Base-by-base conservation (phyloP, 768 basidiomycete species). In the Phanerochaete carnosa region DNA sequence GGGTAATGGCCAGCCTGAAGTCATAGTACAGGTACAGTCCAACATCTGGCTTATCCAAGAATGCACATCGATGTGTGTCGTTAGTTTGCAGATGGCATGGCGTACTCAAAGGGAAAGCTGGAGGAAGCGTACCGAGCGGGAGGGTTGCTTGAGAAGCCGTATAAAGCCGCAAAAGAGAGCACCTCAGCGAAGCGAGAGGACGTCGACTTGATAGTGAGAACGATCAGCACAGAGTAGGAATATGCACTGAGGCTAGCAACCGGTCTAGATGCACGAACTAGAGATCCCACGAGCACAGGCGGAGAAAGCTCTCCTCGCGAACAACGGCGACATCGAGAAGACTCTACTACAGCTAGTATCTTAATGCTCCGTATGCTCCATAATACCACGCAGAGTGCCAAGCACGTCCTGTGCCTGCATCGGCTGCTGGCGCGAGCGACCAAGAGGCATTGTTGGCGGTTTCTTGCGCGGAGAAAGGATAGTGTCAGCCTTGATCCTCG, bases 91-190 rank as follows among this genome's bases (percentile, higher is more conserved):
- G 88, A 90, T 67, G 88, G 88, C 7, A 81, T 81, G 55, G 79
- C 86, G 9, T 90, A 88, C 66, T 83, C 83, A 26, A 90, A 89
- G 69, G 76, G 78, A 55, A 85, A 83, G 68, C 76, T 90, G 73
- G 86, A 87, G 63, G 85, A 87, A 57, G 86, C 84, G 8, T 85
- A 83, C 66, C 78, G 79, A 19, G 60, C 76, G n/a, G 80, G 84
- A 7, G 61, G 61, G 3, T 69, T 87, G 49, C 76, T 89, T 37
- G 86, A 88, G 45, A 85, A 81, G 62, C 72, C 80, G 0, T 79
- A 70, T 19, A 87, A 84, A 63, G 63, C 77, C 3, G 60, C 74
- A 5, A 83, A 82, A 61, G 81, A 83, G 25, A 65, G 74, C 7
- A 59, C 72, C 0, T 62, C 70, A 4, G 70, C 77, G 7, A 87